Percentiles rank a stretch among this genome's conserved stretches.
Conservation (phyloP, 2,329 filamentous ascomycete genomes). For the Helicocarpus griseus region DNA sequence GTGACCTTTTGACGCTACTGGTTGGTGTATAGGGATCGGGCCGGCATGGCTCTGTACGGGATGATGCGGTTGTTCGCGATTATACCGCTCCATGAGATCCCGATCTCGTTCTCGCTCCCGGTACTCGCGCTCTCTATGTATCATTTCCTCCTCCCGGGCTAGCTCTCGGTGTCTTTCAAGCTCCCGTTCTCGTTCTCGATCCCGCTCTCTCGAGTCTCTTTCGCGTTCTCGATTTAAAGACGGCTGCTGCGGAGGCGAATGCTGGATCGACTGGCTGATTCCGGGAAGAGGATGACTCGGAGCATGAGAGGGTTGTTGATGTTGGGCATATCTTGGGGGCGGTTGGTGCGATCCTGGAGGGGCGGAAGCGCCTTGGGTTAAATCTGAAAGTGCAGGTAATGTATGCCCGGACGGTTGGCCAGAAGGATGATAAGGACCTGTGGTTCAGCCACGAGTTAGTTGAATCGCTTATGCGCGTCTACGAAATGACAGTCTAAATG, state of each 20-base stretch:
- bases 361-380: constrained; percentile 35
- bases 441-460: constrained; percentile 6
- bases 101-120: constrained; percentile 36
- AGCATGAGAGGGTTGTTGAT: constrained; percentile 27
- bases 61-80: constrained; percentile 50
- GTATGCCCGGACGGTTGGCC: constrained; percentile 36
- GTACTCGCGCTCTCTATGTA: constrained; percentile 47
- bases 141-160: constrained; percentile 47
- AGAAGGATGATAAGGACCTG: constrained; percentile 33
- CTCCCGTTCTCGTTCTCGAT: constrained; percentile 30
- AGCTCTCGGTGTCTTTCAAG: constrained; percentile 33
- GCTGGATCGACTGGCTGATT: constrained; percentile 34
- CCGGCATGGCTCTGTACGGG: constrained; percentile 80
- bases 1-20: constrained; percentile 70
- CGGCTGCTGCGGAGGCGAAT: constrained; percentile 31
- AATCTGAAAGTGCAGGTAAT: constrained; percentile 36
- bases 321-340: constrained; percentile 34
- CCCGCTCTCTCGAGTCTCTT: constrained; percentile 40
- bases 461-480: not conserved
- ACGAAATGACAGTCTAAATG: not conserved
- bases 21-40: constrained; percentile 87
- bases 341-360: constrained; percentile 22
- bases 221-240: constrained; percentile 34
- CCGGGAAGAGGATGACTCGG: constrained; percentile 30
- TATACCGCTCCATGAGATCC: constrained; percentile 55